Percentiles rank a stretch among this genome's conserved stretches.
These are phyloP conservation scores for Arabidopsis suecica DNA, from an alignment of 345 rosid genomes.

Conservation along the genomic window DNA sequence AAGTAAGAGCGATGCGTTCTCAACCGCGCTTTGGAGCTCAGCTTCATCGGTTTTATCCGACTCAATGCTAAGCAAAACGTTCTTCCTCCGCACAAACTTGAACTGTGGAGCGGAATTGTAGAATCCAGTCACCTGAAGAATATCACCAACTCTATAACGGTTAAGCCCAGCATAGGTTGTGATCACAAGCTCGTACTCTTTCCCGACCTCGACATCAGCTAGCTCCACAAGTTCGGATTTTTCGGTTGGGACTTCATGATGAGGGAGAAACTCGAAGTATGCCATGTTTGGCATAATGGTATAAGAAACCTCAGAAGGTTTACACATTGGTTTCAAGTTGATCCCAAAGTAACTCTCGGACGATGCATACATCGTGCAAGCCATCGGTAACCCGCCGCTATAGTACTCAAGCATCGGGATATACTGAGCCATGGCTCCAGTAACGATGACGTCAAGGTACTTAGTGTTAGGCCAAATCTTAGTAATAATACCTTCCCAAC, in stretches of 20 bases:
- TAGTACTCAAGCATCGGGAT: slow-evolving; percentile 86
- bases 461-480: slow-evolving; percentile 89
- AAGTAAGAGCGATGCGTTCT: slow-evolving; percentile 60
- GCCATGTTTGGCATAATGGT: slow-evolving; percentile 93
- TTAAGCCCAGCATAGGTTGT: slow-evolving; percentile 77
- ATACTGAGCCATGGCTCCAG: slow-evolving; percentile 96
- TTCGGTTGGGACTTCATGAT: slow-evolving; percentile 18
- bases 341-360: slow-evolving; percentile 93
- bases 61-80: slow-evolving; percentile 83
- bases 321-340: slow-evolving; percentile 71
- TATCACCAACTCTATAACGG: slow-evolving; percentile 87
- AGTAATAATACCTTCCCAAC: slow-evolving; percentile 72
- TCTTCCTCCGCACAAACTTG: slow-evolving; percentile 73
- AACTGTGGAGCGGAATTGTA: slow-evolving; percentile 84
- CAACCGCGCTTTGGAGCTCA: slow-evolving; percentile 73
- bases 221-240: slow-evolving; percentile 63
- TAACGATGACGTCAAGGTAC: slow-evolving; percentile 91
- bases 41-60: slow-evolving; percentile 89
- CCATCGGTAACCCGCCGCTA: slow-evolving; percentile 74
- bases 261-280: slow-evolving; percentile 79
- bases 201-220: slow-evolving; percentile 68
- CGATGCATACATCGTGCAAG: slow-evolving; percentile 94
- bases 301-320: slow-evolving; percentile 82
- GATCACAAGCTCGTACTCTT: slow-evolving; percentile 87
- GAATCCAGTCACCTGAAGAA: slow-evolving; percentile 76